phyloP scores from a whole-genome alignment of 495 filamentous ascomycete species.

The Neurospora sp. region DNA sequence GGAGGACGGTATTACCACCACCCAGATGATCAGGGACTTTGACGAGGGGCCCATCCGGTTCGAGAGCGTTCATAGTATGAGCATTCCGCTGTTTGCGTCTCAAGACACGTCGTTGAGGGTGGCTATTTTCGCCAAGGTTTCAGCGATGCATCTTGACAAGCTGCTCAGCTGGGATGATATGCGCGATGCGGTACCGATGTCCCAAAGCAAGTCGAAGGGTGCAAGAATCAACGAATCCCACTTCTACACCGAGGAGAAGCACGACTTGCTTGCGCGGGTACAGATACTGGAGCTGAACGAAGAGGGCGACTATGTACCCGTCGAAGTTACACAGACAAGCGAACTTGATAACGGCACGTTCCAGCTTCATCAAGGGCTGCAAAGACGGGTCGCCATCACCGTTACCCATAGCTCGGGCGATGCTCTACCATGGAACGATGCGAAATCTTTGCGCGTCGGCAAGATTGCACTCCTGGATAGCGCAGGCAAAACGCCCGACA shows the following conservation, averaged over 20 bases:
- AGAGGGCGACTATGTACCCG: constrained; percentile 79
- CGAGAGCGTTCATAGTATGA: constrained; percentile 98
- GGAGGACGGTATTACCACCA: constrained; percentile 86
- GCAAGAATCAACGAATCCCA: constrained; percentile 81
- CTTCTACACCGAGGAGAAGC: constrained; percentile 84
- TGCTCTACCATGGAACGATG: constrained; percentile 74
- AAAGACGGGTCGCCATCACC: constrained; percentile 77
- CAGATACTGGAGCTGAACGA: constrained; percentile 89
- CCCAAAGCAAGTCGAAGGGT: constrained; percentile 48
- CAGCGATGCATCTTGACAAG: constrained; percentile 91
- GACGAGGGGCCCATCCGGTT: constrained; percentile 92
- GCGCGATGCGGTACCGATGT: constrained; percentile 54
- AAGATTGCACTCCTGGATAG: constrained; percentile 73
- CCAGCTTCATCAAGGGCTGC: constrained; percentile 90
- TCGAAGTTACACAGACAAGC: constrained; percentile 80
- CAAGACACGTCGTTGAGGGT: constrained; percentile 67
- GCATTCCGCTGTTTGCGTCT: constrained; percentile 77
- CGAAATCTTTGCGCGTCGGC: constrained; percentile 63
- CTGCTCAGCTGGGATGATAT: constrained; percentile 99
- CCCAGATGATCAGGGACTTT: constrained; percentile 88
- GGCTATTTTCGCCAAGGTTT: constrained; percentile 89
- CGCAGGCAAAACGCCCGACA: constrained; percentile 72
- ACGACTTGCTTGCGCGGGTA: constrained; percentile 80
- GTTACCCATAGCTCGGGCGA: constrained; percentile 84
- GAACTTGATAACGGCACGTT: constrained; percentile 78